Conservation (phyloP, 2,329 filamentous ascomycete genomes). For the Arthroderma uncinatum region DNA sequence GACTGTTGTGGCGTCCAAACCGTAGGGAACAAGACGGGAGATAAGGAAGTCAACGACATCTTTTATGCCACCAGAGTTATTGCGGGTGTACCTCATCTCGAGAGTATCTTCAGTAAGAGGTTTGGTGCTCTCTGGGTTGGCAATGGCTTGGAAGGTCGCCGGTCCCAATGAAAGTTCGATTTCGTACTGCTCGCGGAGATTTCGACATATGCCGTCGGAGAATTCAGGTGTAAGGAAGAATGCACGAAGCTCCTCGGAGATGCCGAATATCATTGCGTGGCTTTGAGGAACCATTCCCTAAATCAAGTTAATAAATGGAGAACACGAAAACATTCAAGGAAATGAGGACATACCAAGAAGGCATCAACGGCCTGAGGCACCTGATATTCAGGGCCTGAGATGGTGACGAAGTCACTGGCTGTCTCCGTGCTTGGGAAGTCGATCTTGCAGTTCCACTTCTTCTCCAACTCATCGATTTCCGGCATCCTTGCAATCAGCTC, state of each 20-base stretch:
- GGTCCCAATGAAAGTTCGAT: conserved; percentile 68
- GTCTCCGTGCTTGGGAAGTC: conserved; percentile 95
- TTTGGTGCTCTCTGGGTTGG: conserved; percentile 31
- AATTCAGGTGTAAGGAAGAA: conserved; percentile 78
- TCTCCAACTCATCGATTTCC: conserved; percentile 89
- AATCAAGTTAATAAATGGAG: conserved; percentile 20
- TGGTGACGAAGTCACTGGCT: conserved; percentile 89
- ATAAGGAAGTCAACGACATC: conserved; percentile 94
- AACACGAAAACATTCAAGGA: neutral
- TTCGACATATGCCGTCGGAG: conserved; percentile 63
- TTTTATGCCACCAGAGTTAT: conserved; percentile 88
- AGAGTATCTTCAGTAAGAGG: conserved; percentile 42
- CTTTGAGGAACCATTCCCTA: conserved; percentile 94
- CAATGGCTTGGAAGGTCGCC: conserved; percentile 22
- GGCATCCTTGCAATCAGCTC: conserved; percentile 78
- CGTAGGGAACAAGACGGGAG: conserved; percentile 70
- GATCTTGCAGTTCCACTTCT: conserved; percentile 99
- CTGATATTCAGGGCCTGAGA: conserved; percentile 95
- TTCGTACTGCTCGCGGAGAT: conserved; percentile 83
- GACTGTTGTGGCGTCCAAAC: conserved; percentile 76
- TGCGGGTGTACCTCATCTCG: conserved; percentile 78
- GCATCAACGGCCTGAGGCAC: conserved; percentile 94
- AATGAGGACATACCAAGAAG: conserved; percentile 55
- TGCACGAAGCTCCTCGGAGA: conserved; percentile 61
- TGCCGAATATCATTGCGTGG: conserved; percentile 78